Conservation (phyloP, 345 rosid species). For the Citropsis articulata region DNA sequence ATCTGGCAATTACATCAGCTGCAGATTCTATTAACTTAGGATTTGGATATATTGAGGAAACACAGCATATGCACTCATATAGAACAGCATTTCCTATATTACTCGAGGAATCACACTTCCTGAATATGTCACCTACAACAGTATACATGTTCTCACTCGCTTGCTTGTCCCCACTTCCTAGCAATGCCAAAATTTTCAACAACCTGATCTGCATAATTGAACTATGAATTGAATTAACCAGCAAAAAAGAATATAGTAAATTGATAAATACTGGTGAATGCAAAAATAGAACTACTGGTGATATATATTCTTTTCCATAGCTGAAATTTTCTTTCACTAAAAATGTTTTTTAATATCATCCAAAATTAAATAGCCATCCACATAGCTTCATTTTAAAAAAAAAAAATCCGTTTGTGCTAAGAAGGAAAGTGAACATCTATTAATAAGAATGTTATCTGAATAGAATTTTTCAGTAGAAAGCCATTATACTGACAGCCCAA, state of each 20-base stretch:
- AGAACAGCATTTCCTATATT: conserved; percentile 95
- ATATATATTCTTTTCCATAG: not conserved
- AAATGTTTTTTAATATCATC: not conserved
- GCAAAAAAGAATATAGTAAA: not conserved
- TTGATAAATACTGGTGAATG: not conserved
- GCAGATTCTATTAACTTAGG: conserved; percentile 86
- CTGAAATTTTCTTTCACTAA: not conserved
- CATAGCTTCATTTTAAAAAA: not conserved
- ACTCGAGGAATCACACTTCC: conserved; percentile 78
- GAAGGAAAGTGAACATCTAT: too few species aligned
- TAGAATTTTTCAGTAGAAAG: not conserved
- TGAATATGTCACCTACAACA: conserved; percentile 84
- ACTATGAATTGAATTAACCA: conserved; percentile 11
- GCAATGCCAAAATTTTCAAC: conserved; percentile 84
- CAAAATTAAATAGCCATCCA: not conserved
- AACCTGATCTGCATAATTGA: conserved; percentile 67
- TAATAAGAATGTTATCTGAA: too few species aligned
- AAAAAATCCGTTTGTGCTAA: too few species aligned
- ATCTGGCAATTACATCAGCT: conserved; percentile 78
- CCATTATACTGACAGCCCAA: not conserved
- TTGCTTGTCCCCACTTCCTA: conserved; percentile 96
- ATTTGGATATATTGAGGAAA: conserved; percentile 79
- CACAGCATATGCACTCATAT: conserved; percentile 90
- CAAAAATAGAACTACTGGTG: not conserved
- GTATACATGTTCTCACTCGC: conserved; percentile 94